Base-by-base conservation (phyloP, 148 eudicot genomes). In the Chenopodium berlandieri region DNA sequence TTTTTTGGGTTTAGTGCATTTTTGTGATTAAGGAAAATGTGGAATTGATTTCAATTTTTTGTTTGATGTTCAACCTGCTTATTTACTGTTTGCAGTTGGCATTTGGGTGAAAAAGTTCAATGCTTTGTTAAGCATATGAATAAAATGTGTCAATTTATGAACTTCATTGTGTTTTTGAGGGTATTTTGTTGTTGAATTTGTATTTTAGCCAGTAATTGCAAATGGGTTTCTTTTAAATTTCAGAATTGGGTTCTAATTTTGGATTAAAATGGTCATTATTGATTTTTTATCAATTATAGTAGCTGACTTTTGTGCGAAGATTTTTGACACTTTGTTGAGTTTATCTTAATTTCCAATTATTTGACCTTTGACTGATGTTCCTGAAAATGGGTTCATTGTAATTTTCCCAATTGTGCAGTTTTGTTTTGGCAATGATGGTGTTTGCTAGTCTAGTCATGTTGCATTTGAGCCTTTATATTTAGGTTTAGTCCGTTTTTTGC, bases 141-240 rank as follows among this genome's bases (percentile, higher is more conserved):
- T 25, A 30, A 3, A 9, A 9, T 31, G 5, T 44, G 56, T 14
- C 0, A 54, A 19, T 31, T 79, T 2, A 47, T 19, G 70, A 68
- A 10, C 54, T 62, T 46, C 3, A 16, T 56, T 56, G 17, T 9
- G 75, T 7, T 71, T 20, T 30, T 22, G 2, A 16, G 7, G 52
- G 1, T 1, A 0, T 44, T 44, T 46, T n/a, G 4, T 37, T 37
- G 1, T 47, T 13, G 76, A 19, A 16, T 44, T 46, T 25, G 12
- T 1, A 8, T 44, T 44, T 17, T 63, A 22, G 17, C 22, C 46
- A 4, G 50, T 20, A 32, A 9, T n/a, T 54, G 78, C 72, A 80
- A 80, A 1, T 73, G 83, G 63, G 60, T 79, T 70, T 7, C 32
- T 32, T 52, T 60, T 71, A 14, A 10, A 23, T 30, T 78, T 5